Base-by-base conservation (phyloP, 805 yeast genomes). In the Candida orba region DNA sequence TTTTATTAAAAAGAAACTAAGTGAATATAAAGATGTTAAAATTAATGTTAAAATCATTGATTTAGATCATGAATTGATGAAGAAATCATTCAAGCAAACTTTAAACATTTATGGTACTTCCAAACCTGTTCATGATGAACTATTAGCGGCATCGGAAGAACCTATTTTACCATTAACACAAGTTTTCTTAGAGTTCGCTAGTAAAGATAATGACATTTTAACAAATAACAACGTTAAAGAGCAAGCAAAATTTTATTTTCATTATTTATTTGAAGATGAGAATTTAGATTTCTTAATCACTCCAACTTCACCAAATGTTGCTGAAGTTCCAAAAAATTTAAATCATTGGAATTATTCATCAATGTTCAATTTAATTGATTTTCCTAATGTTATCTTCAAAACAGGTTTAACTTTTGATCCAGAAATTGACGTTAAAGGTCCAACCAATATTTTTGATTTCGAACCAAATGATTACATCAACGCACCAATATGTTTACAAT, bases 281-380 rank as follows among this genome's bases (percentile, higher is more conserved):
- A 71, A 72, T 39, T 66, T 83, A 36, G 91, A 84, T 56, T 76
- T 83, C 58, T 72, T 84, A 47, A 62, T 84, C 38, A 71, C 81
- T 44, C 90, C 91, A 43, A 71, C 79, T 8, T 76, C 77, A 58
- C 75, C 76, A 45, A 81, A 82, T 51, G 84, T 81, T 42, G 87
- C 91, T 6, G 87, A 88, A 20, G 70, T 72, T 37, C 76, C 83
- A 36, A 77, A 75, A 41, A 71, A 75, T 49, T 73, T 84, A 7
- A 76, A 71, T 57, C 82, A 81, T 62, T 85, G 93, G 90, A 81
- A 87, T 15, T 85, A 85, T 69, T 81, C 90, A 10, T 67, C 89
- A 4, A 71, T 82, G 54, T 85, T 76, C 73, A 84, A 84, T 63
- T 54, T 84, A 47, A 62, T 83, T 47, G 93, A 84, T 60, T 73